Conservation (phyloP, 371 early-diverging fungal species). For the Mortierella polycephala region DNA sequence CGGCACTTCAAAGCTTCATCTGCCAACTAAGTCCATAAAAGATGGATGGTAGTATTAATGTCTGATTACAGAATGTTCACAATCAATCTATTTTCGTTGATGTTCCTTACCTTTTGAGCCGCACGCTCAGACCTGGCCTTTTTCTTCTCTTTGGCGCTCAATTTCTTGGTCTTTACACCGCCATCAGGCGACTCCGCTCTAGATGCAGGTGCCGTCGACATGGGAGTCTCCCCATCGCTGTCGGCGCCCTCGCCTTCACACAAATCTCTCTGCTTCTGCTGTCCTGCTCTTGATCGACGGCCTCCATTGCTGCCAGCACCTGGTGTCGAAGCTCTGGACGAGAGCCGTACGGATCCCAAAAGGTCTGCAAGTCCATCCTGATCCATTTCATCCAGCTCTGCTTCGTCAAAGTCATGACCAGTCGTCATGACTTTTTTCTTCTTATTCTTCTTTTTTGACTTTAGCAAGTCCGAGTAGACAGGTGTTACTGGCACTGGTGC, state of each 20-base stretch:
- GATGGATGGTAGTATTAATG: background rate
- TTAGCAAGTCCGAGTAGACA: slow-evolving; percentile 24
- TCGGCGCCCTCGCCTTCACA: slow-evolving; percentile 6
- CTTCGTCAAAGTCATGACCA: slow-evolving; percentile 32
- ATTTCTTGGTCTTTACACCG: slow-evolving; percentile 59
- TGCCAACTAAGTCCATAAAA: slow-evolving; percentile 6
- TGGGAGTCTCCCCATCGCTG: slow-evolving; percentile 35
- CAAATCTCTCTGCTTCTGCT: slow-evolving; percentile 9
- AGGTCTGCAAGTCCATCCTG: slow-evolving; percentile 44
- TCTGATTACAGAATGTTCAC: background rate
- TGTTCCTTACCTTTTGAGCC: slow-evolving; percentile 42
- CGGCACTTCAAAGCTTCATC: slow-evolving; percentile 61
- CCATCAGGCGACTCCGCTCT: slow-evolving; percentile 60
- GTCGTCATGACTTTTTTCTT: slow-evolving; percentile 56
- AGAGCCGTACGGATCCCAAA: slow-evolving; percentile 39
- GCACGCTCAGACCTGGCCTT: slow-evolving; percentile 38
- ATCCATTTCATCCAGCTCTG: slow-evolving; percentile 51
- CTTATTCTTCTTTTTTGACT: slow-evolving; percentile 57
- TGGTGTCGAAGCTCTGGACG: slow-evolving; percentile 39
- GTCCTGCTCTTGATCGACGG: slow-evolving; percentile 17
- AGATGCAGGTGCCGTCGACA: slow-evolving; percentile 46
- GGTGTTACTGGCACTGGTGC: slow-evolving; percentile 7
- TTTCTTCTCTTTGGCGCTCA: slow-evolving; percentile 63
- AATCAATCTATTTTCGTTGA: no score
- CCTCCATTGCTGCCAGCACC: slow-evolving; percentile 3